phyloP scores from a whole-genome alignment of 345 rosid genomes.

The Acer saccharum region DNA sequence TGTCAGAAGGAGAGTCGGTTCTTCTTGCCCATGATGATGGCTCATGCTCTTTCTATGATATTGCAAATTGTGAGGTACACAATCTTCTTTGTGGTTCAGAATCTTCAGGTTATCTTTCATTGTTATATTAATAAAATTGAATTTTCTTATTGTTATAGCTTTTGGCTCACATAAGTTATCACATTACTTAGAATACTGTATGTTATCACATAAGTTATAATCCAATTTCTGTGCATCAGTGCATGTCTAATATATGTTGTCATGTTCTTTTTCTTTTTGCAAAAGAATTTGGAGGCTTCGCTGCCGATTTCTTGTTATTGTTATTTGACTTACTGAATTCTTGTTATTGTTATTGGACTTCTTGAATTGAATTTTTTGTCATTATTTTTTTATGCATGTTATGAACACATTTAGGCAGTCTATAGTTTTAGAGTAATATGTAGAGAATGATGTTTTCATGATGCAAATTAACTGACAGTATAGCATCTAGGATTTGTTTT shows the following conservation, averaged over 20 bases:
- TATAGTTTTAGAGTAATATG: not conserved
- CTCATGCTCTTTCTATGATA: conserved; percentile 87
- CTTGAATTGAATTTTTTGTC: not conserved
- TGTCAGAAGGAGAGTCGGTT: conserved; percentile 95
- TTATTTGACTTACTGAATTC: not conserved
- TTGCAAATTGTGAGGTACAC: conserved; percentile 81
- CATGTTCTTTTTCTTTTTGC: not conserved
- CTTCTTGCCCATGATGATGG: conserved; percentile 90
- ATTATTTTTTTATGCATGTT: not conserved
- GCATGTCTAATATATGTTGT: not conserved
- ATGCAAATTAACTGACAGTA: not conserved
- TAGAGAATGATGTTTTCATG: not conserved
- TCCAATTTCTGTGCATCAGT: not conserved
- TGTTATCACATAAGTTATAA: not conserved
- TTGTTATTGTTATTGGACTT: conserved; percentile 1
- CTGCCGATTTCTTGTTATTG: not conserved
- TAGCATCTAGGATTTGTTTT: not conserved
- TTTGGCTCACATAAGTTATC: not conserved
- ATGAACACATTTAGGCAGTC: not conserved
- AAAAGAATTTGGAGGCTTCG: not conserved
- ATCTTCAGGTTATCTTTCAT: not conserved
- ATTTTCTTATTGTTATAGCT: not conserved
- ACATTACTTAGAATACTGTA: not conserved
- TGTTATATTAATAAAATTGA: not conserved
- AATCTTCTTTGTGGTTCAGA: not conserved